These are phyloP conservation scores for Setomelanomma holmii DNA, from an alignment of 2,329 filamentous ascomycete genomes.

Conservation along the genomic window DNA sequence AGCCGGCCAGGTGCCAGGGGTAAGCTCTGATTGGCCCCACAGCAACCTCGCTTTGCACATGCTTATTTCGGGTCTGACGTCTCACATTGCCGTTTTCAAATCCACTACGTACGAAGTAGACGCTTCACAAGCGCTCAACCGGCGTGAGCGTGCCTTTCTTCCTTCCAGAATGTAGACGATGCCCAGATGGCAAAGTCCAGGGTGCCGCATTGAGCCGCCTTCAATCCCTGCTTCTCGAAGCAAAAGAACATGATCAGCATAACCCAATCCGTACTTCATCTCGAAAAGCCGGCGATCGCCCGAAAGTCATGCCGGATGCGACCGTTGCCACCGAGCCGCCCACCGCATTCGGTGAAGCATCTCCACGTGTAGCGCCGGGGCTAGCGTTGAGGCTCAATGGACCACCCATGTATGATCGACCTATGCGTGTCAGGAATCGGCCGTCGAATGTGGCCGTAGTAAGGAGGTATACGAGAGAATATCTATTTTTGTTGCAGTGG, in stretches of 20 bases:
- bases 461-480: constrained; percentile 20
- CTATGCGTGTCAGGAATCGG: constrained; percentile 18
- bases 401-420: constrained; percentile 10
- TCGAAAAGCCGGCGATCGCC: too few relatives aligned
- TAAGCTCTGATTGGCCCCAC: constrained; percentile 11
- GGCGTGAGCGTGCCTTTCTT: neutral
- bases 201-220: too few relatives aligned
- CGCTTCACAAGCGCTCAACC: neutral
- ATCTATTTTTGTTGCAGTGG: neutral
- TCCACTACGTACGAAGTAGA: neutral
- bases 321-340: neutral
- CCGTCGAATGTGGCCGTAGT: constrained; percentile 9
- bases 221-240: too few relatives aligned
- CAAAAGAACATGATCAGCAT: too few relatives aligned
- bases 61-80: constrained; percentile 23
- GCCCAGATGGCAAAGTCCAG: too few relatives aligned
- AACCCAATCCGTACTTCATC: neutral
- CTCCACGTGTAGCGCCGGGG: constrained; percentile 18
- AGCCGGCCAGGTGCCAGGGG: constrained; percentile 17
- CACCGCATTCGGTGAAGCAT: neutral
- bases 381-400: constrained; percentile 17
- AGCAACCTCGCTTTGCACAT: constrained; percentile 20
- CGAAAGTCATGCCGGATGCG: constrained; percentile 5
- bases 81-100: too few relatives aligned
- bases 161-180: too few relatives aligned